Conservation (phyloP, 2,329 filamentous ascomycete species). For the Blumeriella jaapii region DNA sequence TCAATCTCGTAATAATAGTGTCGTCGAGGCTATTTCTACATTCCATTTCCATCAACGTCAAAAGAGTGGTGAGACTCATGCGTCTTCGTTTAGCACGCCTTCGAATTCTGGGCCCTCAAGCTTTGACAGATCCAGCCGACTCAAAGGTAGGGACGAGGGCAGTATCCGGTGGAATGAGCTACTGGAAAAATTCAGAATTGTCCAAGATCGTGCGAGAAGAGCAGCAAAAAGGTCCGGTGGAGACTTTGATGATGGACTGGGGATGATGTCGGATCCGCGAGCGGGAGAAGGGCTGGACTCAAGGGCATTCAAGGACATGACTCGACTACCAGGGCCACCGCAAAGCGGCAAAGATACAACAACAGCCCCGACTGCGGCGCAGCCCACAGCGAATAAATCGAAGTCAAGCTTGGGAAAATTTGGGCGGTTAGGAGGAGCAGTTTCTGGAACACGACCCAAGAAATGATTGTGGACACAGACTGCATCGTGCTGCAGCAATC, state of each 20-base stretch:
- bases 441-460: constrained; percentile 41
- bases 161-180: constrained; percentile 86
- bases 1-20: constrained; percentile 28
- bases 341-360: constrained; percentile 40
- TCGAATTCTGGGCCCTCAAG: constrained; percentile 39
- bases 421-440: constrained; percentile 59
- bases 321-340: constrained; percentile 28
- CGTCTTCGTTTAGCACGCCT: constrained; percentile 30
- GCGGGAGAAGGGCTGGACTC: constrained; percentile 21
- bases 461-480: constrained; percentile 29
- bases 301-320: constrained; percentile 27
- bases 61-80: constrained; percentile 26
- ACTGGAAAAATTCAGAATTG: constrained; percentile 84
- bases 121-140: constrained; percentile 63
- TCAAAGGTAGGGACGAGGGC: constrained; percentile 71
- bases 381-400: constrained; percentile 40
- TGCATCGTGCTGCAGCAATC: constrained; percentile 1
- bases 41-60: constrained; percentile 25
- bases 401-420: constrained; percentile 56
- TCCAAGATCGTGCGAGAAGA: constrained; percentile 76
- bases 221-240: constrained; percentile 45
- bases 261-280: constrained; percentile 35
- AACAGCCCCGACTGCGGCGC: constrained; percentile 29
- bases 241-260: constrained; percentile 37
- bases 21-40: constrained; percentile 25